A percentile compares a stretch with the other conserved stretches of the same genome.
Evolutionary conservation across 2,329 filamentous ascomycete species (phyloP).

Genomic region (Aureobasidium melanogenum): DNA sequence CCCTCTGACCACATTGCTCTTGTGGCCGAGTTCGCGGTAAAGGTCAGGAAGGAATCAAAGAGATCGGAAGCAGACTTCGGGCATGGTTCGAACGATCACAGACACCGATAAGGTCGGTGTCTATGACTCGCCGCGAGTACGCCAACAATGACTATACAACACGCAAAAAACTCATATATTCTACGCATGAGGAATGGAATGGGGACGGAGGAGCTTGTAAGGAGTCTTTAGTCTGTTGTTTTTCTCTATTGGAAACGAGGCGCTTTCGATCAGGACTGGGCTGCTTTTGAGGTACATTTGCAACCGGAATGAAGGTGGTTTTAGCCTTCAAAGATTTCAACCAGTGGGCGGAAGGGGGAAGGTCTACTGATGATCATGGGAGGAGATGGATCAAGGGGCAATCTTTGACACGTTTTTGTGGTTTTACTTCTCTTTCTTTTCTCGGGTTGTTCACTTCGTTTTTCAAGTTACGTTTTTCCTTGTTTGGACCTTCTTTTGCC

Average conservation of each 20-base stretch:
- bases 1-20: constrained; percentile 87
- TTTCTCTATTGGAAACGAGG: constrained; percentile 8
- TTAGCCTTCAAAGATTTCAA: neutral
- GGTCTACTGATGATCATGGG: neutral
- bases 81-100: constrained; percentile 12
- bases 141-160: neutral
- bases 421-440: neutral
- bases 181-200: neutral
- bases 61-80: constrained; percentile 28
- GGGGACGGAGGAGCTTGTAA: constrained; percentile 5
- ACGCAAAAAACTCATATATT: constrained; percentile 6
- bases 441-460: neutral
- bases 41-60: constrained; percentile 63
- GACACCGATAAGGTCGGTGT: neutral
- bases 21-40: constrained; percentile 82
- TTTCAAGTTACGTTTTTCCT: neutral
- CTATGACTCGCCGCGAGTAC: neutral
- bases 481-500: neutral
- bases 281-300: neutral
- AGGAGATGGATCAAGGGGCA: neutral
- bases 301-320: neutral
- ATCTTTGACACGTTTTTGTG: constrained; percentile 1
- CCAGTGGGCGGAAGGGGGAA: neutral
- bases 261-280: constrained; percentile 5
- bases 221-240: constrained; percentile 8